Base-by-base conservation (phyloP, 2,329 filamentous ascomycete species). In the Akanthomyces muscarius region DNA sequence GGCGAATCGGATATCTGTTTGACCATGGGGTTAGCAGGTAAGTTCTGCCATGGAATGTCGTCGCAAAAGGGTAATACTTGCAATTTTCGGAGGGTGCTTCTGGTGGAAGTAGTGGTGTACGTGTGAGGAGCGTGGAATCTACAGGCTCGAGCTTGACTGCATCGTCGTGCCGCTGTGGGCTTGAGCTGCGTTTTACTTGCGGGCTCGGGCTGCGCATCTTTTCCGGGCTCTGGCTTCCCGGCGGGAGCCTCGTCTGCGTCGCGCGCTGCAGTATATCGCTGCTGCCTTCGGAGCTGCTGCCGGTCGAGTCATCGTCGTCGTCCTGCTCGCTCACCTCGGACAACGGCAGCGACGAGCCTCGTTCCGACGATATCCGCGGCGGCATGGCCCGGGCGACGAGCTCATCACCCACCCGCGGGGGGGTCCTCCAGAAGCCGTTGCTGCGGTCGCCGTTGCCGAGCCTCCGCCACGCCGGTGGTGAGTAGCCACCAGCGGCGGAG, bases 1-100 rank as follows among this genome's bases (percentile, higher is more conserved):
- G 58, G 91, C 90, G 76, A 97, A 93, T 67, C 92, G 90, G 70
- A 97, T 91, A 76, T 94, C 92, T 95, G 25, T 33, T 33, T 11
- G 42, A 45, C 38, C 56, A 48, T 23, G 52, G 52, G 51, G 58
- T 36, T 25, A 57, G 54, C 4, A 50, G 47, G 4, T 2, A 7
- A 36, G 18, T 51, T 25, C 28, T 6, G 14, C 8, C 23, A n/a
- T 30, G 8, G 21, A 14, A 21, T 2, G 18, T 18, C n/a, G 13
- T 50, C 23, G 38, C 18, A 45, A 42, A 6, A 55, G 59, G 25
- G n/a, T 16, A 18, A 56, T 62, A 75, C 81, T 72, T 73, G 83
- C 83, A 86, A 65, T 85, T 85, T 30, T 85, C 80, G 44, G 78
- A 64, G 1, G 68, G 63, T 8, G 68, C 69, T 33, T 71, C 66